These are phyloP conservation scores for Fusarium sp. DNA, from an alignment of 2,329 filamentous ascomycete species.

Conservation along the genomic window DNA sequence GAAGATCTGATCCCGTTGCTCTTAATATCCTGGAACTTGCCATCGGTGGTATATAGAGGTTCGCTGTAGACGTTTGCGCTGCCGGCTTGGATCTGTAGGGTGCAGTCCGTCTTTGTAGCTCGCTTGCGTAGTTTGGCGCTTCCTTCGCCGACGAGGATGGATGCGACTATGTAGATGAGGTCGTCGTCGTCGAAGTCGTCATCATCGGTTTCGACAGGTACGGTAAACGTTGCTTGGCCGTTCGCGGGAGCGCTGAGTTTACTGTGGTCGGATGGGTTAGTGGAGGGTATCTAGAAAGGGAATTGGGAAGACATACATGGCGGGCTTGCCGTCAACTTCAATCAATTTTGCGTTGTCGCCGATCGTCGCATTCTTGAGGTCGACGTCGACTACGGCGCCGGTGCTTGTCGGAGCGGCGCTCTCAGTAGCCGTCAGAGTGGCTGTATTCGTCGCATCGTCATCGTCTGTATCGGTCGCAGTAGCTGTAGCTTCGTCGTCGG, in stretches of 20 bases:
- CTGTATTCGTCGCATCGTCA: conserved; percentile 4
- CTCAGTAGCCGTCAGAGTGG: conserved; percentile 7
- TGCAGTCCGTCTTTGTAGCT: conserved; percentile 26
- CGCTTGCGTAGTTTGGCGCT: conserved; percentile 29
- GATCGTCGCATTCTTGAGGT: conserved; percentile 29
- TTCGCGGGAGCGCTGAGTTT: conserved; percentile 28
- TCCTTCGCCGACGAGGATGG: conserved; percentile 26
- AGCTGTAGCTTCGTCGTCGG: conserved; percentile 7
- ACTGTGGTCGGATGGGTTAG: background rate
- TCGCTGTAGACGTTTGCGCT: conserved; percentile 30
- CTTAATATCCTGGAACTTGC: conserved; percentile 27
- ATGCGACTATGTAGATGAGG: conserved; percentile 29
- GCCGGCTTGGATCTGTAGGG: conserved; percentile 21
- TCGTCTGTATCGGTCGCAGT: conserved; percentile 5
- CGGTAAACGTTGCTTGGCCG: conserved; percentile 27
- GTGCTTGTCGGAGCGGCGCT: conserved; percentile 28
- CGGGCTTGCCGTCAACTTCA: conserved; percentile 27
- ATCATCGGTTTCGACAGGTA: conserved; percentile 8
- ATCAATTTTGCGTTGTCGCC: conserved; percentile 29
- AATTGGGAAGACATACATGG: conserved; percentile 6
- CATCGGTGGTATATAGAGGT: conserved; percentile 25
- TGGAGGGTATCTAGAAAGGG: background rate
- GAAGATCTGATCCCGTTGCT: conserved; percentile 30
- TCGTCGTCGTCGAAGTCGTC: conserved; percentile 20
- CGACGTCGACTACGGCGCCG: conserved; percentile 1